Evolutionary conservation across 164 flowering plant species (phyloP).

Genomic region (Cinnamomum micranthum): DNA sequence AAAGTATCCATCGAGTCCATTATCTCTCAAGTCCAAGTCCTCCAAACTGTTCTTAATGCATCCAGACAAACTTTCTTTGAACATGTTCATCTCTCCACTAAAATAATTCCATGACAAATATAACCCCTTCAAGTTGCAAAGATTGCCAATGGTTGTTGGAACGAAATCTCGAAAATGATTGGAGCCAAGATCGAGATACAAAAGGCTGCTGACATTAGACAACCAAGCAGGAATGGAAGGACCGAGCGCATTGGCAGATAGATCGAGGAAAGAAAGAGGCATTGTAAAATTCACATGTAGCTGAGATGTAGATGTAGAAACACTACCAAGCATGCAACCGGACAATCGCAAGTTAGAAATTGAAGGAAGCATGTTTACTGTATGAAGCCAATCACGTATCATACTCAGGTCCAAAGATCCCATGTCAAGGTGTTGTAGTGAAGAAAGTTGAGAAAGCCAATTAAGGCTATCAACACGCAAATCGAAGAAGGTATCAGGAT

Average conservation of each 20-base stretch:
- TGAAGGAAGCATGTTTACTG: background rate
- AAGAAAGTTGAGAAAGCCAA: slow-evolving; percentile 12
- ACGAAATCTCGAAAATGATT: background rate
- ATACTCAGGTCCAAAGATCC: background rate
- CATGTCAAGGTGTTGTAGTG: slow-evolving; percentile 5
- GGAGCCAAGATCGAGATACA: background rate
- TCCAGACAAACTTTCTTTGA: background rate
- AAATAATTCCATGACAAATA: background rate
- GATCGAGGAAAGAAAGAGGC: background rate
- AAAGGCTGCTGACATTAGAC: background rate
- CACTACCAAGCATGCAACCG: background rate
- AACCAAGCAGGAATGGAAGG: background rate
- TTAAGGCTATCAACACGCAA: background rate
- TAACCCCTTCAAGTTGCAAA: slow-evolving; percentile 1
- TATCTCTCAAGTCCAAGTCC: background rate
- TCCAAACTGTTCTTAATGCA: slow-evolving; percentile 1
- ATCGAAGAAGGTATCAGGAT: background rate
- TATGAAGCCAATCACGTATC: background rate
- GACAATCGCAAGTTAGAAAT: background rate
- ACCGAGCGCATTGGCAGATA: background rate
- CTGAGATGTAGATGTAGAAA: background rate
- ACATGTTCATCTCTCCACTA: background rate
- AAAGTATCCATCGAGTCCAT: background rate
- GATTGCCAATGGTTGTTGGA: background rate
- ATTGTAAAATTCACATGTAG: background rate